These are phyloP conservation scores for Epicoccum nigrum DNA, from an alignment of 2,329 filamentous ascomycete species.

Conservation along the genomic window DNA sequence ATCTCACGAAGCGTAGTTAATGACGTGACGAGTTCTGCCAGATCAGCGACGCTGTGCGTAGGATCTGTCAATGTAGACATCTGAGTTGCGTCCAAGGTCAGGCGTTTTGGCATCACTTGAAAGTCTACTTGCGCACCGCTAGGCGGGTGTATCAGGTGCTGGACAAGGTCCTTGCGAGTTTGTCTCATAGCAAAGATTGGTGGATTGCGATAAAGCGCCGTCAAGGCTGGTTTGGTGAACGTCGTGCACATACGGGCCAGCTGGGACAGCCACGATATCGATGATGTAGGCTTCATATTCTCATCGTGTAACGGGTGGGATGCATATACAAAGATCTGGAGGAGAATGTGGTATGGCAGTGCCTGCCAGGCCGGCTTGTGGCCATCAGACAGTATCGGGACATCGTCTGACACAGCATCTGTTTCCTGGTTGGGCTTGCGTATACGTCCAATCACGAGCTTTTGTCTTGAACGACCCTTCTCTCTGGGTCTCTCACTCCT, in stretches of 20 bases:
- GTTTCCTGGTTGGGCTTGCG: slow-evolving; percentile 31
- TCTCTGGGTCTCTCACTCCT: slow-evolving; percentile 5
- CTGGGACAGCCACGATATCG: slow-evolving; percentile 68
- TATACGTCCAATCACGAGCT: slow-evolving; percentile 31
- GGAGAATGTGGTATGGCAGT: slow-evolving; percentile 72
- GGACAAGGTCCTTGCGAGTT: slow-evolving; percentile 52
- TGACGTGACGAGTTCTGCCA: slow-evolving; percentile 64
- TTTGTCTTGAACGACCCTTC: slow-evolving; percentile 18
- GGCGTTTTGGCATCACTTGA: slow-evolving; percentile 69
- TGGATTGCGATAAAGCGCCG: slow-evolving; percentile 73
- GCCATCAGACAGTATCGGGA: slow-evolving; percentile 36
- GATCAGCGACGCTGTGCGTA: slow-evolving; percentile 60
- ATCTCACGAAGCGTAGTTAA: slow-evolving; percentile 72
- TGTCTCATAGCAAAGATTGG: slow-evolving; percentile 63
- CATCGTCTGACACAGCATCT: slow-evolving; percentile 3
- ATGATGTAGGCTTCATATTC: slow-evolving; percentile 51
- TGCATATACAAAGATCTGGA: slow-evolving; percentile 72
- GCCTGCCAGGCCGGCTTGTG: slow-evolving; percentile 34
- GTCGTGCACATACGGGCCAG: slow-evolving; percentile 64
- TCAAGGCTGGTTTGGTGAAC: slow-evolving; percentile 75
- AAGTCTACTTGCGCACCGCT: slow-evolving; percentile 60
- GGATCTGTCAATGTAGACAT: slow-evolving; percentile 61
- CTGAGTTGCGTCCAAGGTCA: slow-evolving; percentile 71
- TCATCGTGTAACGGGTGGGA: slow-evolving; percentile 62
- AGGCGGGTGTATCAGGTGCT: slow-evolving; percentile 61